Percentiles rank a stretch among this genome's conserved stretches.
phyloP scores from a whole-genome alignment of 2,329 filamentous ascomycete genomes.

The Blastomyces parvus region DNA sequence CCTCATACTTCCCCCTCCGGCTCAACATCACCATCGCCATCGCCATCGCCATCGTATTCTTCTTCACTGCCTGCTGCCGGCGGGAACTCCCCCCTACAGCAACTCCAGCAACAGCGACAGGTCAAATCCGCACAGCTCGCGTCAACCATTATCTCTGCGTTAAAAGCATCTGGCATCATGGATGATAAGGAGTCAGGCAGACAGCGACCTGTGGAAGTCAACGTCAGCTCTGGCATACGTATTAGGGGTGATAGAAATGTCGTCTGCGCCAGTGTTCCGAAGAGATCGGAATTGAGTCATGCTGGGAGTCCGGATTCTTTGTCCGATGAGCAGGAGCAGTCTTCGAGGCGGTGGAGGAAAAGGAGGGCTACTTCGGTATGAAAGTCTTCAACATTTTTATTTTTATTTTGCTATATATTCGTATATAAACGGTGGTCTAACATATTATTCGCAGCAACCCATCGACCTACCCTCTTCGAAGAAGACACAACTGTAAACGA shows the following conservation, averaged over 20 bases:
- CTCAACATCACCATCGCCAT: background rate
- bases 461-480: constrained; percentile 11
- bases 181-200: constrained; percentile 13
- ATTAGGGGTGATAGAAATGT: constrained; percentile 24
- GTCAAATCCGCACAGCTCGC: constrained; percentile 22
- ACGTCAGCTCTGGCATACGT: constrained; percentile 24
- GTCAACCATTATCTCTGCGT: constrained; percentile 19
- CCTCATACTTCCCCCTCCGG: constrained; percentile 6
- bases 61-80: background rate
- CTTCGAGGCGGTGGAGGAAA: constrained; percentile 13
- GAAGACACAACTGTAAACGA: constrained; percentile 3
- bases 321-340: background rate
- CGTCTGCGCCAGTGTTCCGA: constrained; percentile 16
- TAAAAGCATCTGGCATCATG: constrained; percentile 17
- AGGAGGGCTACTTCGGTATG: constrained; percentile 22
- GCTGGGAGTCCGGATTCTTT: background rate
- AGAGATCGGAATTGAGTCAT: background rate
- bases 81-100: constrained; percentile 9
- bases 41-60: background rate
- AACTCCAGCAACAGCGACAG: constrained; percentile 19
- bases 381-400: background rate
- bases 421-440: background rate
- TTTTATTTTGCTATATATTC: background rate
- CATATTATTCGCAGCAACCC: constrained; percentile 10
- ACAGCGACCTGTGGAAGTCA: constrained; percentile 19